Evolutionary conservation across 768 basidiomycete species (phyloP), one percentile per base, ranked within the genome.

Genomic region (Gyrodon lividus): DNA sequence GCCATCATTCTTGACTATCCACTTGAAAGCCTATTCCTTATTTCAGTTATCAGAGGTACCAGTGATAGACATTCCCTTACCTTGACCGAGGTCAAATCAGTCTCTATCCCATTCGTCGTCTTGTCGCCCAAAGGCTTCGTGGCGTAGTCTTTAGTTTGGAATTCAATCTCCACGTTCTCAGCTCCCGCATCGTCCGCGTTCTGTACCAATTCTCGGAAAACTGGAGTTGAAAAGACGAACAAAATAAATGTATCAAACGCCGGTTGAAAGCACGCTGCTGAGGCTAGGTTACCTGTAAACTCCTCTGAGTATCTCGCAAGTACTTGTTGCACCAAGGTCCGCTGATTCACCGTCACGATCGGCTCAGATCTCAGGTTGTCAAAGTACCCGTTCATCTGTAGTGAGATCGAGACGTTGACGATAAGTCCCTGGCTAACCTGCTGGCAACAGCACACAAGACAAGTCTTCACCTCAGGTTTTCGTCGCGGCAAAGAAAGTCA

Each of bases 191-290:
- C 78, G 53, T 79, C 77, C 8, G 79, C 76, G 57, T 82, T 82
- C 60, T 82, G 80, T 6, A 80, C 59, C 17, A 82, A 64, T 57
- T 82, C 80, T 43, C 80, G 63, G 49, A 76, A 75, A 40, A 80
- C 75, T 67, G 20, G 35, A 19, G 39, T n/a, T n/a, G n/a, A n/a
- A n/a, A n/a, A n/a, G n/a, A n/a, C n/a, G n/a, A n/a, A n/a, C n/a
- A n/a, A 10, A 22, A 41, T 17, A 37, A 9, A 2, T 37, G 17
- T 5, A 13, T 37, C 2, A 8, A 19, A n/a, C 35, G 35, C 35
- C n/a, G 17, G n/a, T 37, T 9, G n/a, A n/a, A n/a, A 28, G 35
- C 8, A 10, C 12, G 35, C 35, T n/a, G 17, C n/a, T 37, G n/a
- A 37, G 35, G 10, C 9, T 37, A 17, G 17, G n/a, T 10, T 19